Conservation (phyloP, 495 filamentous ascomycete species). For the Neurospora cerealis region DNA sequence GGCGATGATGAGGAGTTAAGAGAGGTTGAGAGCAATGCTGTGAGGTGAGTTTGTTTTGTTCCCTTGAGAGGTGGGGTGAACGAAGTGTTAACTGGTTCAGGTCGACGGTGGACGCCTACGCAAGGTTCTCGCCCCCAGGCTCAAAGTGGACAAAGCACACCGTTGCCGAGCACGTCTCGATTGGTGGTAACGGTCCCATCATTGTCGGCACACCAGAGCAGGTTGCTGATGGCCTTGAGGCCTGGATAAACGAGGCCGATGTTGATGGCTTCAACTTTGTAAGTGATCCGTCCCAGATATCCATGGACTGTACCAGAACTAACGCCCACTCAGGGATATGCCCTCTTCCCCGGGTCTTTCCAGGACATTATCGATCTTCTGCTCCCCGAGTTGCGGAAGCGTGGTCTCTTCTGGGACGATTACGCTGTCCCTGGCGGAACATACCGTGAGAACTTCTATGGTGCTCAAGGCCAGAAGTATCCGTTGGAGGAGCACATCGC, state of each 20-base stretch:
- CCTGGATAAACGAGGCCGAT: conserved; percentile 36
- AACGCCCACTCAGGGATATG: conserved; percentile 36
- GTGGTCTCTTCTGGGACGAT: conserved; percentile 45
- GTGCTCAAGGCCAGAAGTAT: conserved; percentile 19
- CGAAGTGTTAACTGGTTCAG: not conserved
- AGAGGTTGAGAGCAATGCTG: conserved; percentile 54
- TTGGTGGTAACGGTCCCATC: conserved; percentile 47
- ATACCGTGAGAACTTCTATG: conserved; percentile 41
- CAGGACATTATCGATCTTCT: conserved; percentile 52
- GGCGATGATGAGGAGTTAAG: conserved; percentile 48
- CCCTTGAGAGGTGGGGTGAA: not conserved
- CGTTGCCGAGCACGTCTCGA: conserved; percentile 46
- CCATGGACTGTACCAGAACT: not conserved
- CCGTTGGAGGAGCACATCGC: conserved; percentile 25
- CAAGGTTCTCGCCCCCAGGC: conserved; percentile 26
- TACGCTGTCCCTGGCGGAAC: conserved; percentile 39
- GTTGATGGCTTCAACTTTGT: conserved; percentile 45
- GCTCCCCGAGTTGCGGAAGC: conserved; percentile 45
- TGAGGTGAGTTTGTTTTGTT: conserved; percentile 30
- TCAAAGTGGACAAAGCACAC: conserved; percentile 55
- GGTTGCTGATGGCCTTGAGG: conserved; percentile 41
- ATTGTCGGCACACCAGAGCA: conserved; percentile 35
- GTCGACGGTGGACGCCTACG: conserved; percentile 32
- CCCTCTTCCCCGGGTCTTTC: conserved; percentile 51
- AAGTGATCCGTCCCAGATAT: conserved; percentile 3